Evolutionary conservation across 2,329 filamentous ascomycete species (phyloP).

Genomic region (Sporothrix curviconia): DNA sequence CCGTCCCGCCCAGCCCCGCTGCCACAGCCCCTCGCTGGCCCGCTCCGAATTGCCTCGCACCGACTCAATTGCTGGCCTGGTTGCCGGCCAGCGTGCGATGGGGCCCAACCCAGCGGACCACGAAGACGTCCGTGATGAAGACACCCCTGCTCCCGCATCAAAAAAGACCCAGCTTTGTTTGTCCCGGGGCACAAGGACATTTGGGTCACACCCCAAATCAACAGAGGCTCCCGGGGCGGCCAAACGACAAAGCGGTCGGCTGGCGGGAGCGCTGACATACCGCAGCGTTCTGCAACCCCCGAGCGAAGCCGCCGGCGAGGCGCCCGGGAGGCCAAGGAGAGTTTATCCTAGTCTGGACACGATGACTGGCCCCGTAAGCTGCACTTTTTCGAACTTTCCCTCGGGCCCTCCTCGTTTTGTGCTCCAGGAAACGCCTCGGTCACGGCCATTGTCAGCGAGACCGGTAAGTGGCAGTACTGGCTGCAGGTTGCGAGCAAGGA

Average conservation of each 20-base stretch:
- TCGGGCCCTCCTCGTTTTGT: constrained; percentile 84
- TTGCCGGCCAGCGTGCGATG: constrained; percentile 35
- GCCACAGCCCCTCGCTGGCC: constrained; percentile 49
- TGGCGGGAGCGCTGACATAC: too few species aligned
- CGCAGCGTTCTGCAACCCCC: too few species aligned
- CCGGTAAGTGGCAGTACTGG: constrained; percentile 93
- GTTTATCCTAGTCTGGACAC: too few species aligned
- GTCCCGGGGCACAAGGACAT: too few species aligned
- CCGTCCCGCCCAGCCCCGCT: constrained; percentile 58
- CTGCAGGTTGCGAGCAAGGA: constrained; percentile 72
- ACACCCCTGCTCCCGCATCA: too few species aligned
- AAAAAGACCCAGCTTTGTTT: too few species aligned
- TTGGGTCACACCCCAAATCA: too few species aligned
- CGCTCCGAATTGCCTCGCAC: constrained; percentile 52
- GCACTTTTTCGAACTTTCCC: constrained; percentile 86
- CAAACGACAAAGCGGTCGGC: too few species aligned
- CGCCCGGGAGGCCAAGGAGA: constrained; percentile 64
- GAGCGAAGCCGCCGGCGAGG: constrained; percentile 54
- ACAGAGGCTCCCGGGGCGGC: too few species aligned
- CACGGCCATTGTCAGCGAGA: constrained; percentile 72
- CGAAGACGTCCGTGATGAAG: too few species aligned
- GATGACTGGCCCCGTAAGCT: constrained; percentile 79
- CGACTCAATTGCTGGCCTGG: constrained; percentile 49
- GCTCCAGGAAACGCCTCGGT: constrained; percentile 68
- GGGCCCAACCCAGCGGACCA: too few species aligned